These are phyloP conservation scores for Podospora anserina DNA, from an alignment of 495 filamentous ascomycete genomes.

Conservation along the genomic window DNA sequence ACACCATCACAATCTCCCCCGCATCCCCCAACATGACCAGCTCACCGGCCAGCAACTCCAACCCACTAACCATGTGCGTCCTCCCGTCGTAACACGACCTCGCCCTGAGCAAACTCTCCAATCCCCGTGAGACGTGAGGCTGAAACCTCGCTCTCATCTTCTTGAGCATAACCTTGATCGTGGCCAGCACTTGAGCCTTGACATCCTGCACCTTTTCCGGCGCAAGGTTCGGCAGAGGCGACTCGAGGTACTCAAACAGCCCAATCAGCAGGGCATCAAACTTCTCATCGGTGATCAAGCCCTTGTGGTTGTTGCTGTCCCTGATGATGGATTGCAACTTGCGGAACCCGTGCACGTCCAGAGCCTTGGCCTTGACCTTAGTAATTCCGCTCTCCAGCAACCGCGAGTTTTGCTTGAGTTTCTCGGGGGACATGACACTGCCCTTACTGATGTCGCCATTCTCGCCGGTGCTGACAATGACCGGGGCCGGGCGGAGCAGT, in stretches of 20 bases:
- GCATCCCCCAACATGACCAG: conserved; percentile 51
- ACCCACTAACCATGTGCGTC: conserved; percentile 51
- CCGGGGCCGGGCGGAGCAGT: conserved; percentile 25
- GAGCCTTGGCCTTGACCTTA: conserved; percentile 63
- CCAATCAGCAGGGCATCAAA: conserved; percentile 73
- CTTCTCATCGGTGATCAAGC: conserved; percentile 53
- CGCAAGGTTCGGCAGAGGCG: conserved; percentile 41
- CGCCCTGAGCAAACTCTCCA: conserved; percentile 66
- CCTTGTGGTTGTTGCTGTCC: conserved; percentile 49
- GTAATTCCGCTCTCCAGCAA: conserved; percentile 74
- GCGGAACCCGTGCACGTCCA: conserved; percentile 86
- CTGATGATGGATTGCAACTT: conserved; percentile 80
- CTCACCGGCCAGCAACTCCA: conserved; percentile 53
- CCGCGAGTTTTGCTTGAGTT: conserved; percentile 49
- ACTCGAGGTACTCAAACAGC: conserved; percentile 73
- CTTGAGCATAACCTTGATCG: conserved; percentile 72
- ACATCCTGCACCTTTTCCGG: conserved; percentile 64
- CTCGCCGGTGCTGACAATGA: conserved; percentile 18
- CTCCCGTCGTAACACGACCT: conserved; percentile 58
- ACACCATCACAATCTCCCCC: conserved; percentile 45
- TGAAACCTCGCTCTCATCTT: conserved; percentile 62
- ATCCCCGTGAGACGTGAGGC: conserved; percentile 59
- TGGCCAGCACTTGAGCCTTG: conserved; percentile 78
- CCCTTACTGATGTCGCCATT: conserved; percentile 17
- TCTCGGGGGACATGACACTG: conserved; percentile 44